Evolutionary conservation across 1,139 yeast species (phyloP).

Genomic region (Saccharomyces hybrid): DNA sequence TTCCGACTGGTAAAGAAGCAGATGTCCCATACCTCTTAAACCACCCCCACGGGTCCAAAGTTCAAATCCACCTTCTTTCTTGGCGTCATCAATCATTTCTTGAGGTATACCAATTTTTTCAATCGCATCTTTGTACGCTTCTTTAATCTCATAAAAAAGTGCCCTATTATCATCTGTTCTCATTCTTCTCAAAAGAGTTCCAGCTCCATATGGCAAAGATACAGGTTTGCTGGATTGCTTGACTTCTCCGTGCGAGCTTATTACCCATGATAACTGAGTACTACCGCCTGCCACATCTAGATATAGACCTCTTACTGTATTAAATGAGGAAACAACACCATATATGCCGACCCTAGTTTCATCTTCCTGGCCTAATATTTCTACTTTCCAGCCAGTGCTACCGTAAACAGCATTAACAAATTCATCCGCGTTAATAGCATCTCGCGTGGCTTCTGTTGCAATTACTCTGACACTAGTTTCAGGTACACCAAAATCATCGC

Average conservation of each 20-base stretch:
- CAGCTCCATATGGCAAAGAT: conserved; percentile 61
- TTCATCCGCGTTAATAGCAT: conserved; percentile 51
- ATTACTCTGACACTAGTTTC: conserved; percentile 50
- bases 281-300: conserved; percentile 65
- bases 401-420: conserved; percentile 44
- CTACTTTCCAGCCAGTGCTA: conserved; percentile 56
- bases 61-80: conserved; percentile 47
- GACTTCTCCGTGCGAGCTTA: conserved; percentile 45
- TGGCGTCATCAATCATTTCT: conserved; percentile 40
- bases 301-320: conserved; percentile 51
- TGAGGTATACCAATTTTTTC: conserved; percentile 39
- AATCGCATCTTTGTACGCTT: conserved; percentile 41
- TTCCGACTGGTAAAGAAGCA: conserved; percentile 43
- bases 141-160: conserved; percentile 41
- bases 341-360: conserved; percentile 58
- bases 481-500: conserved; percentile 60
- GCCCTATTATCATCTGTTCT: conserved; percentile 39
- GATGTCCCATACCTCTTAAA: conserved; percentile 53
- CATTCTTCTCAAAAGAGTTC: conserved; percentile 48
- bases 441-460: conserved; percentile 61
- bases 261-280: conserved; percentile 57
- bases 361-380: conserved; percentile 46
- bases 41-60: conserved; percentile 64
- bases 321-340: conserved; percentile 62
- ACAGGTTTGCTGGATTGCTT: conserved; percentile 48